Percentiles rank a stretch among this genome's conserved stretches.
phyloP scores from a whole-genome alignment of 1,284 basidiomycete species.

The Sanghuangporus baumii region DNA sequence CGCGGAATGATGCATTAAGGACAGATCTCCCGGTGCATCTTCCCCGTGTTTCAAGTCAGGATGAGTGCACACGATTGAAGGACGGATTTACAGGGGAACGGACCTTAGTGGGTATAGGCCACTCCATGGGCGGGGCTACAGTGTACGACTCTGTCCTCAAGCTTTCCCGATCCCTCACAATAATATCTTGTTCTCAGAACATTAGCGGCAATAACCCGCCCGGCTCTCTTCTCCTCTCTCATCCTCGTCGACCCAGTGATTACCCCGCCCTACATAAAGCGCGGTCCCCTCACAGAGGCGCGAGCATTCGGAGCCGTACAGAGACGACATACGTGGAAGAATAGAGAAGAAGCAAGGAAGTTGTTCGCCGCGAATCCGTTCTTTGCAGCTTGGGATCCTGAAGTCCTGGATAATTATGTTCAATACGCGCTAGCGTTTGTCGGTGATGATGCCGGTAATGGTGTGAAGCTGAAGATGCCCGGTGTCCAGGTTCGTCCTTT shows the following conservation, averaged over 20 bases:
- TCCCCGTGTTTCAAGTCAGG: conserved; percentile 26
- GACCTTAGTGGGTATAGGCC: conserved; percentile 42
- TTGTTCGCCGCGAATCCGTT: conserved; percentile 56
- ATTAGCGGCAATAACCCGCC: conserved; percentile 56
- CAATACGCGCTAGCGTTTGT: conserved; percentile 51
- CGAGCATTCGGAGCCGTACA: conserved; percentile 46
- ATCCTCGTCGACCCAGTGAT: conserved; percentile 82
- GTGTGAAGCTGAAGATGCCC: conserved; percentile 56
- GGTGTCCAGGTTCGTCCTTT: conserved; percentile 35
- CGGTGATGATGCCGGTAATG: conserved; percentile 21
- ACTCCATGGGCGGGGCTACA: conserved; percentile 53
- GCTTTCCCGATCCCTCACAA: neutral
- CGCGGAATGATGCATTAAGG: neutral
- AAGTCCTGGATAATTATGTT: conserved; percentile 63
- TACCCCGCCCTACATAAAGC: conserved; percentile 27
- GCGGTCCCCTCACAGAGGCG: conserved; percentile 16
- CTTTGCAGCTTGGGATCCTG: conserved; percentile 70
- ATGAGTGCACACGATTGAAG: conserved; percentile 38
- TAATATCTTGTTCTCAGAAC: conserved; percentile 31
- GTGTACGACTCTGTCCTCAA: conserved; percentile 23
- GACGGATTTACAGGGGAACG: conserved; percentile 30
- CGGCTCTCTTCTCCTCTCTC: conserved; percentile 66
- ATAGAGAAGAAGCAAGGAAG: conserved; percentile 57
- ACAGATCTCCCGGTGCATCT: conserved; percentile 11
- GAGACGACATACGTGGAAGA: conserved; percentile 61